These are phyloP conservation scores for Penicillium sclerotigenum DNA, from an alignment of 2,329 filamentous ascomycete genomes.

Conservation along the genomic window DNA sequence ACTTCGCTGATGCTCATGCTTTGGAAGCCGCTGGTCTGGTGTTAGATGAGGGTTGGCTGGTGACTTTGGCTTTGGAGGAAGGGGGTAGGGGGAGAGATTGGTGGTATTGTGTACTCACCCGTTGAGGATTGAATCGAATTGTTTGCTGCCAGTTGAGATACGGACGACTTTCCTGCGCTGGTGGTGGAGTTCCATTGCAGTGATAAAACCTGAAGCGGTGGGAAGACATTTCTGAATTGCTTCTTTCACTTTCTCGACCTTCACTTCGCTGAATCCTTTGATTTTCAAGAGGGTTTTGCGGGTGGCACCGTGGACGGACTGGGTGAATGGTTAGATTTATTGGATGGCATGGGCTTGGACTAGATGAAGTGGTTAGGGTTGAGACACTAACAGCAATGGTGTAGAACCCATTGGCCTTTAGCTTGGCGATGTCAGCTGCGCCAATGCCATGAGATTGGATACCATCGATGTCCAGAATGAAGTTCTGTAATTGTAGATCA, in stretches of 20 bases:
- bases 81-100: background rate
- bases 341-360: background rate
- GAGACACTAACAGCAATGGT: slow-evolving; percentile 57
- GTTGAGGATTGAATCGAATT: slow-evolving; percentile 62
- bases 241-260: slow-evolving; percentile 69
- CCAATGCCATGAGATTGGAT: slow-evolving; percentile 66
- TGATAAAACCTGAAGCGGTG: slow-evolving; percentile 60
- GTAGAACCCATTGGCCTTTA: slow-evolving; percentile 61
- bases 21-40: slow-evolving; percentile 58
- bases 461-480: slow-evolving; percentile 64
- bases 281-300: slow-evolving; percentile 62
- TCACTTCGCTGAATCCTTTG: slow-evolving; percentile 67
- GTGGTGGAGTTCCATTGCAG: slow-evolving; percentile 62
- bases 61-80: background rate
- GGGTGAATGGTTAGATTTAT: background rate
- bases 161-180: slow-evolving; percentile 61
- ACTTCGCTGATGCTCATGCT: slow-evolving; percentile 65
- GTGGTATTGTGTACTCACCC: slow-evolving; percentile 45
- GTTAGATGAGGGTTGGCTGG: background rate
- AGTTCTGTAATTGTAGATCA: slow-evolving; percentile 39
- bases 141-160: slow-evolving; percentile 68
- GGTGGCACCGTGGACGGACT: slow-evolving; percentile 61
- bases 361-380: background rate
- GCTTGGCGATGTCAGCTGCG: slow-evolving; percentile 62
- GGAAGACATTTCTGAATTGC: slow-evolving; percentile 61